A percentile compares a stretch with the other conserved stretches of the same genome.
These are phyloP conservation scores for Vinca minor DNA, from an alignment of 257 asterid species.

Conservation along the genomic window DNA sequence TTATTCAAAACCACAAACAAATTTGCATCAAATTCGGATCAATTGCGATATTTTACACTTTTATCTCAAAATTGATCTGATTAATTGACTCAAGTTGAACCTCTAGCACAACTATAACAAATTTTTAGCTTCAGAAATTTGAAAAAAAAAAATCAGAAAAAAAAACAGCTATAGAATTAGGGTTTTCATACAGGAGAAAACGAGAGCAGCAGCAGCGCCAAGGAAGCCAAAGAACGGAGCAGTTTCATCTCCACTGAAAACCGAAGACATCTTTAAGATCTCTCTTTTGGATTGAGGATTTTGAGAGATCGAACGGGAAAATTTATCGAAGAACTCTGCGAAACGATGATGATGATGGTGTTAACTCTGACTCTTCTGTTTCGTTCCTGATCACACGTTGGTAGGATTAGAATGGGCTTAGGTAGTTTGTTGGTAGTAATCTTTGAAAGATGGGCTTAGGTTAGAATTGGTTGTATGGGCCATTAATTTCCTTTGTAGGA, in stretches of 20 bases:
- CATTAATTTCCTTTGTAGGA: too few species aligned
- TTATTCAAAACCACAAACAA: not conserved
- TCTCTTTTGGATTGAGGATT: not conserved
- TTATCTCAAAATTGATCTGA: too few species aligned
- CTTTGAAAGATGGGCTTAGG: too few species aligned
- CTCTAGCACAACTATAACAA: too few species aligned
- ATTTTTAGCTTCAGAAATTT: not conserved
- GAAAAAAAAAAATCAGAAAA: not conserved
- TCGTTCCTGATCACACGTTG: constrained; percentile 15
- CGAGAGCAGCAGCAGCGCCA: constrained; percentile 33
- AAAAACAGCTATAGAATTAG: not conserved
- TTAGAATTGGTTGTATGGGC: too few species aligned
- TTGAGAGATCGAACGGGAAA: constrained; percentile 8
- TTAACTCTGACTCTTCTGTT: not conserved
- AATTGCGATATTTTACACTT: too few species aligned
- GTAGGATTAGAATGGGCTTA: too few species aligned
- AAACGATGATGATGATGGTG: not conserved
- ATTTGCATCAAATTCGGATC: too few species aligned
- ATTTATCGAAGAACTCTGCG: not conserved
- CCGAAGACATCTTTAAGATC: constrained; percentile 16
- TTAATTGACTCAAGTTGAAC: too few species aligned
- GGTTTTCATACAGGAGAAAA: constrained; percentile 29
- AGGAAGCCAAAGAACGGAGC: constrained; percentile 33
- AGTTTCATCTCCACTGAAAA: constrained; percentile 30
- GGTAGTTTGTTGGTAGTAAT: too few species aligned